Evolutionary conservation across 1,139 yeast genomes (phyloP), one percentile per base, ranked within the genome.

Genomic region (Hyphopichia pseudoburtonii): DNA sequence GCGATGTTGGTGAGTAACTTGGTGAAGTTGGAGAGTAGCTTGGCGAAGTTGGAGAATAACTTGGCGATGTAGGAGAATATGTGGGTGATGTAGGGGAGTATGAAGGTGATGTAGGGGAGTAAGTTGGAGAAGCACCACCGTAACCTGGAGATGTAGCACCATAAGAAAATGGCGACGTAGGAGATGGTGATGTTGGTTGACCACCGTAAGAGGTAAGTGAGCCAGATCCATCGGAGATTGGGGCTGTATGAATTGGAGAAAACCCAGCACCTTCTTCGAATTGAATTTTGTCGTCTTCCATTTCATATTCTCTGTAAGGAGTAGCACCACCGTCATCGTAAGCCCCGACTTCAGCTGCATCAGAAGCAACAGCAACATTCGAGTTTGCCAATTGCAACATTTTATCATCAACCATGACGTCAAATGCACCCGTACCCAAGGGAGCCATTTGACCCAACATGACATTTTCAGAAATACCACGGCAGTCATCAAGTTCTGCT

Each of bases 371-470:
- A 36, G 66, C 64, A 42, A 71, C 66, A 39, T 77, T 80, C 16
- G 77, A 70, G 34, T 86, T 83, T 36, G 86, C 73, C 37, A 76
- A 63, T 47, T 84, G 82, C 60, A 94, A 76, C 74, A 89, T 81
- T 55, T 82, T 82, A 53, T 94, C 97, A 60, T 94, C 96, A 47
- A 94, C 82, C 82, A 87, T 83, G 33, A 94, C 94, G 60, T 92
- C 98, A 58, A 94, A 94, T 2, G 96, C 85, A 57, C 99, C 99
- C 3, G 99, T 94, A 63, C 99, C 99, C 53, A 94, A 78, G 42
- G 98, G 98, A 17, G 98, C 97, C 78, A 92, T 80, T 73, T 94
- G 98, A 37, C 99, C 99, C 57, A 94, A 78, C 76, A 94, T 87
- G 42, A 94, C 96, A 59, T 92, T 94, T 62, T 94, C 97, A 32